Percentiles rank a stretch among this genome's conserved stretches.
Evolutionary conservation across 306 rosid genomes (phyloP).

Genomic region (Vicia sativa): DNA sequence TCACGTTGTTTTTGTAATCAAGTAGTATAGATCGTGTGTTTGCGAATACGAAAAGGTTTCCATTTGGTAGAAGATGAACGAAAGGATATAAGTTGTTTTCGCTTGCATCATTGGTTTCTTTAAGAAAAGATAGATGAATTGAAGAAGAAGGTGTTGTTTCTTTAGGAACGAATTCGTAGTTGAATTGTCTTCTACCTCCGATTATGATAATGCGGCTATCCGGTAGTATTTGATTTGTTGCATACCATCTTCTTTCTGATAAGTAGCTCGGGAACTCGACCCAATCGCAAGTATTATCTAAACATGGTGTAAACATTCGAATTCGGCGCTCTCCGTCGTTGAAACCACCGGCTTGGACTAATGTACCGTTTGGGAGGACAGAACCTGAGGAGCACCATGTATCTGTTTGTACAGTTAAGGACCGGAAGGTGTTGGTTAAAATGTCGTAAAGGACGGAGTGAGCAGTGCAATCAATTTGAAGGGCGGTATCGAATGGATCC

Average conservation of each 20-base stretch:
- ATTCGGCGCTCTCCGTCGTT: conserved; percentile 60
- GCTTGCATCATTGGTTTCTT: conserved; percentile 50
- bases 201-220: conserved; percentile 65
- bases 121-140: conserved; percentile 43
- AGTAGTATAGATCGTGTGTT: conserved; percentile 61
- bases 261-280: conserved; percentile 56
- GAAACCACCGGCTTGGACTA: conserved; percentile 82
- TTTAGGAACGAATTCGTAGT: conserved; percentile 71
- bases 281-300: conserved; percentile 64
- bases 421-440: conserved; percentile 51
- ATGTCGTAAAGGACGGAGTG: conserved; percentile 73
- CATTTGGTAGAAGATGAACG: conserved; percentile 76
- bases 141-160: neutral
- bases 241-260: conserved; percentile 73
- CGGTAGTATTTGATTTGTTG: conserved; percentile 75
- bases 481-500: conserved; percentile 45
- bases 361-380: conserved; percentile 66
- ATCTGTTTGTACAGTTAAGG: conserved; percentile 66
- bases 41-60: conserved; percentile 81
- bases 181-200: conserved; percentile 78
- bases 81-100: conserved; percentile 88
- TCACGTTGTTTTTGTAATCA: conserved; percentile 50
- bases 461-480: conserved; percentile 69
- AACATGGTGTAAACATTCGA: conserved; percentile 72
- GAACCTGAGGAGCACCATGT: conserved; percentile 90